Percentiles rank a stretch among this genome's conserved stretches.
These are phyloP conservation scores for Hamamelis virginiana DNA, from an alignment of 164 flowering plant genomes.

Conservation along the genomic window DNA sequence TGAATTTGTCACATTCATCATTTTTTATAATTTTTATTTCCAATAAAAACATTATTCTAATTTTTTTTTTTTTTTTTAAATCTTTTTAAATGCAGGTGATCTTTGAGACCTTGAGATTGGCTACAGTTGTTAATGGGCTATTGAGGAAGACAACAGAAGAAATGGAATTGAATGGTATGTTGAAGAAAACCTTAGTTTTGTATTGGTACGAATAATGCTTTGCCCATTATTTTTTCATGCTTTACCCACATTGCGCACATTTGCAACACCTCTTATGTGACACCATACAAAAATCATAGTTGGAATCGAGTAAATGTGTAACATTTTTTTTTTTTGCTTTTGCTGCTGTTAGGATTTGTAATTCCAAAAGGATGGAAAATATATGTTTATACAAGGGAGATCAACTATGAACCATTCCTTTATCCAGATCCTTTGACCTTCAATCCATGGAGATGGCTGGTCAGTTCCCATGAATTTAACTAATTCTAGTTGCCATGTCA, in stretches of 20 bases:
- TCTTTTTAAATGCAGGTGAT: conserved; percentile 48
- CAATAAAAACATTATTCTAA: background rate
- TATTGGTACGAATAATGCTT: too few species aligned
- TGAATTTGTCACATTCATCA: background rate
- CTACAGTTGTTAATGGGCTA: conserved; percentile 78
- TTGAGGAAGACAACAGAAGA: conserved; percentile 71
- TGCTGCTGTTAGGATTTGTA: conserved; percentile 44
- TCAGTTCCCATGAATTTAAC: conserved; percentile 9
- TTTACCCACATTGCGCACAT: background rate
- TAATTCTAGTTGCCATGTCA: too few species aligned
- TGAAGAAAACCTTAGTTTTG: background rate
- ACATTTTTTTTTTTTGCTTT: background rate
- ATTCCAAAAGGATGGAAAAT: conserved; percentile 79
- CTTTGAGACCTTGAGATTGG: conserved; percentile 71
- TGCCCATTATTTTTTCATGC: background rate
- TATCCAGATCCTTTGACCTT: conserved; percentile 59
- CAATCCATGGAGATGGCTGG: conserved; percentile 90
- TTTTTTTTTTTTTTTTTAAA: background rate
- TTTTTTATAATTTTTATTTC: background rate
- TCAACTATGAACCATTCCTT: conserved; percentile 53
- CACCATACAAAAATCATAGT: too few species aligned
- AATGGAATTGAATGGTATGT: conserved; percentile 75
- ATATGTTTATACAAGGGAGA: conserved; percentile 71
- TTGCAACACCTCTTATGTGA: too few species aligned
- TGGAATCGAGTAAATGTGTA: too few species aligned